Evolutionary conservation across 2,329 filamentous ascomycete genomes (phyloP).

Genomic region (Neopestalotiopsis rosae): DNA sequence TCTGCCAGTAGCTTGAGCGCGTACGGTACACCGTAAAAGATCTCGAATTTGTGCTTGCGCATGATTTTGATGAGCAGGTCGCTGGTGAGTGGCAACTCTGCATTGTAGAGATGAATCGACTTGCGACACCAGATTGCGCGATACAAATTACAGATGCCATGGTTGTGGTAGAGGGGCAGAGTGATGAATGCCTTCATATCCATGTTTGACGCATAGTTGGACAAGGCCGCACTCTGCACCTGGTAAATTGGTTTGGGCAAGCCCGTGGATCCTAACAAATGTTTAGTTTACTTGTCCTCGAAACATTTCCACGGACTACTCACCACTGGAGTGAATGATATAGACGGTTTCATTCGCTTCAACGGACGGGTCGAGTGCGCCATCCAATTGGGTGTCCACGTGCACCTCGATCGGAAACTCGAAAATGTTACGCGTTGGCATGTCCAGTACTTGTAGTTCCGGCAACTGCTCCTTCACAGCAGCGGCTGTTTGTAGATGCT

Average conservation of each 20-base stretch:
- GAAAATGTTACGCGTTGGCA: slow-evolving; percentile 32
- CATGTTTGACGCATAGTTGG: slow-evolving; percentile 47
- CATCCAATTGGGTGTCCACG: slow-evolving; percentile 35
- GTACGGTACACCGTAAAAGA: slow-evolving; percentile 68
- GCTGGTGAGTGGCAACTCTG: slow-evolving; percentile 58
- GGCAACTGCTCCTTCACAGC: slow-evolving; percentile 25
- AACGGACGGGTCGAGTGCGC: slow-evolving; percentile 37
- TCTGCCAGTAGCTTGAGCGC: slow-evolving; percentile 68
- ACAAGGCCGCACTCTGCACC: slow-evolving; percentile 55
- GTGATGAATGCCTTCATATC: slow-evolving; percentile 56
- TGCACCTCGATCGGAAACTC: slow-evolving; percentile 37
- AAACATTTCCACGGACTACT: slow-evolving; percentile 26
- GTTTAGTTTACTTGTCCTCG: slow-evolving; percentile 22
- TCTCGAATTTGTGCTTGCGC: slow-evolving; percentile 49
- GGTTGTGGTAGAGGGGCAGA: slow-evolving; percentile 64
- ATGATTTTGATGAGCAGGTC: slow-evolving; percentile 53
- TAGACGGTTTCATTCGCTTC: slow-evolving; percentile 30
- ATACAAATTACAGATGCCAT: slow-evolving; percentile 61
- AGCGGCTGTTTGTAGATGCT: slow-evolving; percentile 28
- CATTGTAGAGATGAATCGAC: slow-evolving; percentile 58
- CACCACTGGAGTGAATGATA: slow-evolving; percentile 34
- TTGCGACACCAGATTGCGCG: slow-evolving; percentile 57
- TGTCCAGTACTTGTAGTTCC: slow-evolving; percentile 30
- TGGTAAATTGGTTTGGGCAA: slow-evolving; percentile 68
- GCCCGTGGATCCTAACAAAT: slow-evolving; percentile 57